Evolutionary conservation across 2,329 filamentous ascomycete species (phyloP).

Genomic region (Geosmithia flava): DNA sequence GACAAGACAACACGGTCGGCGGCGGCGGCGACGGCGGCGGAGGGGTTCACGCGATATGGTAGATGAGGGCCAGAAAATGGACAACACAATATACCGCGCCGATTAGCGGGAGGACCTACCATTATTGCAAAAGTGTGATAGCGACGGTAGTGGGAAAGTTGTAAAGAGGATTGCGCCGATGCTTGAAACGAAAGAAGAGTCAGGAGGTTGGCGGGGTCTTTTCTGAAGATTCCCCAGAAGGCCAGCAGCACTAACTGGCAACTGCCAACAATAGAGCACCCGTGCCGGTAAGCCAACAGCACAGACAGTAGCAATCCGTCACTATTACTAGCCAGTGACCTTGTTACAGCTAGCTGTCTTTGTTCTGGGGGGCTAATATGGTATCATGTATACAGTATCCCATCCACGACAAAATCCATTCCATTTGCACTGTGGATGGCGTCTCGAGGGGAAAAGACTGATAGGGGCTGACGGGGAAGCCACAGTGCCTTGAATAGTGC

Average conservation of each 20-base stretch:
- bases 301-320: neutral
- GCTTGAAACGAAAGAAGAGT: neutral
- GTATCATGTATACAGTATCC: neutral
- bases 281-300: too few species aligned
- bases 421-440: neutral
- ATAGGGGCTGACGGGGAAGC: neutral
- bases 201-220: slow-evolving; percentile 2
- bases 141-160: neutral
- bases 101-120: slow-evolving; percentile 1
- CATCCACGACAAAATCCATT: neutral
- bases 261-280: too few species aligned
- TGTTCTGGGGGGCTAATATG: neutral
- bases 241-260: neutral
- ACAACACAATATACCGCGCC: neutral
- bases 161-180: neutral
- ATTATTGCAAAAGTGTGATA: slow-evolving; percentile 1
- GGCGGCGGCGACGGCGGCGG: neutral
- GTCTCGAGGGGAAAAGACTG: too few species aligned
- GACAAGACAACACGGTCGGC: neutral
- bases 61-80: neutral
- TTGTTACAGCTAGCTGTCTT: neutral
- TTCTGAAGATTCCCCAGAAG: neutral
- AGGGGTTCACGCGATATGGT: neutral
- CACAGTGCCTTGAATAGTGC: neutral
- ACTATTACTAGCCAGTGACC: too few species aligned